Percentiles rank a stretch among this genome's conserved stretches.
These are phyloP conservation scores for Trichoderma gracile DNA, from an alignment of 2,329 filamentous ascomycete genomes.

Conservation along the genomic window DNA sequence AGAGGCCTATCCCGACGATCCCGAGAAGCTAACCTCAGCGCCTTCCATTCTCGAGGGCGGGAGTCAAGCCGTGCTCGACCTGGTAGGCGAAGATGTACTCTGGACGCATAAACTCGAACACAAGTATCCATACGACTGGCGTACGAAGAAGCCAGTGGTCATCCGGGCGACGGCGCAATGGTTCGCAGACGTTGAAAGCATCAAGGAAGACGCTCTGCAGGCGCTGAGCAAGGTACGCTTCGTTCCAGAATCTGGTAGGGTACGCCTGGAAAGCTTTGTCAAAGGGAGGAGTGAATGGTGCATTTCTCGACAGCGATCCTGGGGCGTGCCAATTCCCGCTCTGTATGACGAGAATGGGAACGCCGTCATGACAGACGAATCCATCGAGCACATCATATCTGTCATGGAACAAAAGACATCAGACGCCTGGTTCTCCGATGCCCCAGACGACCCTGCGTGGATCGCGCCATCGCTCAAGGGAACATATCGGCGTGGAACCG, in stretches of 20 bases:
- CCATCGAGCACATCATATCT: conserved; percentile 80
- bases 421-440: conserved; percentile 94
- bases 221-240: conserved; percentile 74
- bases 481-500: conserved; percentile 72
- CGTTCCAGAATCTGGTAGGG: conserved; percentile 71
- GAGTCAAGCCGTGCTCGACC: conserved; percentile 65
- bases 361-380: conserved; percentile 76
- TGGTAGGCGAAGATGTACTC: conserved; percentile 67
- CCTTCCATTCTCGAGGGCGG: conserved; percentile 72
- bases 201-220: conserved; percentile 72
- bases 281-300: conserved; percentile 93
- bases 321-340: conserved; percentile 95
- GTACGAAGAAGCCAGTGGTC: conserved; percentile 89
- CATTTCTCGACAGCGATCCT: conserved; percentile 91
- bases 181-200: conserved; percentile 88
- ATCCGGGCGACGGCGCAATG: conserved; percentile 92
- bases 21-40: conserved; percentile 63
- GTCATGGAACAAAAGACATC: conserved; percentile 75
- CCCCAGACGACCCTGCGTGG: conserved; percentile 74
- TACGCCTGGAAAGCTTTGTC: conserved; percentile 80
- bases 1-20: conserved; percentile 72
- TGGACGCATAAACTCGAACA: conserved; percentile 72
- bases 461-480: conserved; percentile 63
- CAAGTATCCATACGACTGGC: conserved; percentile 98
- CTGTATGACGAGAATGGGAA: conserved; percentile 73